Evolutionary conservation across 2,329 filamentous ascomycete genomes (phyloP), one percentile per base, ranked within the genome.

Genomic region (Sphaerulina musiva): DNA sequence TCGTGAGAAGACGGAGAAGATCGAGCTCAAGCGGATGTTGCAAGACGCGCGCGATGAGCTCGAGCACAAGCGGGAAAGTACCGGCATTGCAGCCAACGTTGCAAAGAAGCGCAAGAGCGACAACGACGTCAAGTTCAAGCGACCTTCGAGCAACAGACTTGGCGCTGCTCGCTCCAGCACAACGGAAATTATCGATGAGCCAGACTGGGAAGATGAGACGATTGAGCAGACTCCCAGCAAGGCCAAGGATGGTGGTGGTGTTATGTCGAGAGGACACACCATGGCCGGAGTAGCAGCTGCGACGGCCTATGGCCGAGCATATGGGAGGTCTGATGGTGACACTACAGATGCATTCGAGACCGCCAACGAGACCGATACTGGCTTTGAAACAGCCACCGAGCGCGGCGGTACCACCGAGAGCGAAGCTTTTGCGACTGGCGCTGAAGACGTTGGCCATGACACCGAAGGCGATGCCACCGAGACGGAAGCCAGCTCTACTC

Each of bases 1-100:
- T 70, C 87, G 93, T 34, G 93, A 98, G 72, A 98, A 97, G 83
- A 96, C 92, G 0, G 93, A 98, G 72, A 98, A 96, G 77, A 81
- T 97, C 29, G 93, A 98, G 72, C 81, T 97, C 51, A 91, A 89
- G 73, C 87, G 92, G 56, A 89, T 98, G 80, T 81, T 97, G 31
- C 92, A 97, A 73, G 93, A 98, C 66, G 86, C 92, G 23, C 84
- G 91, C 36, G 93, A 98, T 68, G 93, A 98, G 66, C 75, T 98
- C 29, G 93, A 89, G 70, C 73, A 82, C 45, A 78, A 81, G 46
- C 63, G 66, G 10, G 77, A 73, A 49, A 62, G 55, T 46, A 81
- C 76, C 63, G 70, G 68, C 43, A 68, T 65, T 64, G 71, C 51
- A 64, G 76, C 70, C 41, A 77, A 72, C 59, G 72, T 73, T 46